Evolutionary conservation across 2,329 filamentous ascomycete species (phyloP).

Genomic region (Aspergillus transmontanensis): DNA sequence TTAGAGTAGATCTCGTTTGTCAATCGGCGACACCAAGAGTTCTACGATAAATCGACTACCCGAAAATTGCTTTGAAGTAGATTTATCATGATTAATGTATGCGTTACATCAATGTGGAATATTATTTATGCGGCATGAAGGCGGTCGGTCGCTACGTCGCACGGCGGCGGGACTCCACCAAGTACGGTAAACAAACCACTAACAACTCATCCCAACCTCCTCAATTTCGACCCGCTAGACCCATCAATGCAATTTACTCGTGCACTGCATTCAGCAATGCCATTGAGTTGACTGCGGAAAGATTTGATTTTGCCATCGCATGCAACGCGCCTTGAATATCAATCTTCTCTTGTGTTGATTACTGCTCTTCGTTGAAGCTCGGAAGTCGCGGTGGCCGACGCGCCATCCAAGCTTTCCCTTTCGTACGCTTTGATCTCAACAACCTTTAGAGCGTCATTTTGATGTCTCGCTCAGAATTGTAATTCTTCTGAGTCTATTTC

Average conservation of each 20-base stretch:
- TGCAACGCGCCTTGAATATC: not conserved
- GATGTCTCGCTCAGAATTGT: not conserved
- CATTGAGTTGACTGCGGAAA: not conserved
- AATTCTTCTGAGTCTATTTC: not conserved
- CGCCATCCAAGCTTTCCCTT: conserved; percentile 15
- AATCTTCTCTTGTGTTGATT: not conserved
- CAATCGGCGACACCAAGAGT: not conserved
- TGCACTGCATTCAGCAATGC: not conserved
- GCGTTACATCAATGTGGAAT: not conserved
- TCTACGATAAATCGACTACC: not conserved
- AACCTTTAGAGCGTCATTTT: not conserved
- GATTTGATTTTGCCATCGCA: not conserved
- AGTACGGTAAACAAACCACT: conserved; percentile 21
- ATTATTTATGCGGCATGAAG: not conserved
- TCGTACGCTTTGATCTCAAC: not conserved
- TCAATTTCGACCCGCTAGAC: conserved; percentile 17
- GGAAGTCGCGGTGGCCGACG: conserved; percentile 17
- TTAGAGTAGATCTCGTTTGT: not conserved
- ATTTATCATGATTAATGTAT: too few relatives aligned
- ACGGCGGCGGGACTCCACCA: conserved; percentile 12
- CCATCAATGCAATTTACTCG: not conserved
- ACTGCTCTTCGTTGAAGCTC: conserved; percentile 8
- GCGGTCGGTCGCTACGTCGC: conserved; percentile 14
- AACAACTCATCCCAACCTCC: conserved; percentile 26
- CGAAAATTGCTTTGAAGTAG: not conserved